These are phyloP conservation scores for Chaetomiaceae sp. DNA, from an alignment of 2,329 filamentous ascomycete species.

Conservation along the genomic window DNA sequence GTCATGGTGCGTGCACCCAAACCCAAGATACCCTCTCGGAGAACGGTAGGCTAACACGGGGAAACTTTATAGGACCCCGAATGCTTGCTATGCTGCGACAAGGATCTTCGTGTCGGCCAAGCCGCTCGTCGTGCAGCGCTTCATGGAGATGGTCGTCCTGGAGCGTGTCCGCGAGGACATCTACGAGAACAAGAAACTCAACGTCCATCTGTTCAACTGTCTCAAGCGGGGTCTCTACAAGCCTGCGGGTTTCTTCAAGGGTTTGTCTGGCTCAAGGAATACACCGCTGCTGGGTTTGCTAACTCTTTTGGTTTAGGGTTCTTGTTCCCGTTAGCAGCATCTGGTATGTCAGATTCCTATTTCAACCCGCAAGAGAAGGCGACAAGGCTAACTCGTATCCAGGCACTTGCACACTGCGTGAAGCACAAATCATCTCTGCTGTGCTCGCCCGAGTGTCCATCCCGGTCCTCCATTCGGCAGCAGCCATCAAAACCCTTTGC, in stretches of 20 bases:
- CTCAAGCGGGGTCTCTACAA: conserved; percentile 67
- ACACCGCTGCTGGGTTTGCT: not conserved
- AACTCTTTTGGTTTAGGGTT: conserved; percentile 44
- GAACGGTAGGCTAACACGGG: not conserved
- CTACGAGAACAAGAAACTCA: conserved; percentile 87
- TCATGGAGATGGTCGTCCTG: conserved; percentile 80
- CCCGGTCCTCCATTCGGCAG: conserved; percentile 86
- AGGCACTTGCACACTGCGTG: conserved; percentile 80
- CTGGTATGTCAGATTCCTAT: conserved; percentile 36
- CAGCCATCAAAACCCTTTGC: conserved; percentile 84
- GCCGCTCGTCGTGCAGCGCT: conserved; percentile 73
- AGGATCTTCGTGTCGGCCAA: conserved; percentile 87
- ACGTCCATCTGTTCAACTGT: conserved; percentile 90
- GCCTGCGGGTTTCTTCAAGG: conserved; percentile 94
- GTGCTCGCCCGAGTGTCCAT: conserved; percentile 82
- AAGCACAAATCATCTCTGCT: conserved; percentile 85
- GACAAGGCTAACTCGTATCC: not conserved
- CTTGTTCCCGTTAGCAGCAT: conserved; percentile 81
- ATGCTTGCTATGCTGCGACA: conserved; percentile 74
- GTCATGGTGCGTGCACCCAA: conserved; percentile 9
- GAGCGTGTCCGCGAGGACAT: conserved; percentile 93
- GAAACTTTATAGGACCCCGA: conserved; percentile 56
- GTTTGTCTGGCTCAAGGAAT: conserved; percentile 5
- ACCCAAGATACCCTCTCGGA: too few relatives aligned
- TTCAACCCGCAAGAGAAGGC: too few relatives aligned